These are phyloP conservation scores for Arthrobotrys sinensis DNA, from an alignment of 2,329 filamentous ascomycete species.

Conservation along the genomic window DNA sequence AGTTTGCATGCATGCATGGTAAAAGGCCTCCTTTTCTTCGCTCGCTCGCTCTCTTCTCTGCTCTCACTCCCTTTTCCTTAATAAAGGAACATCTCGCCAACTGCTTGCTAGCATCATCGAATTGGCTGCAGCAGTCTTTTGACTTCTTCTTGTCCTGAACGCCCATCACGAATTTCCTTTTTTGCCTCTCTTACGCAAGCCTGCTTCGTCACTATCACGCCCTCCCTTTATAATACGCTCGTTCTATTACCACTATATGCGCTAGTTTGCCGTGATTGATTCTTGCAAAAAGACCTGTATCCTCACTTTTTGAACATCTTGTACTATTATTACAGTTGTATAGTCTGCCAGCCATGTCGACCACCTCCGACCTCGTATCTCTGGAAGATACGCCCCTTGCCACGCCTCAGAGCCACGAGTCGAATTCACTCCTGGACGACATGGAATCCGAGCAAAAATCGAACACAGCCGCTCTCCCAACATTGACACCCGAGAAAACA, in stretches of 20 bases:
- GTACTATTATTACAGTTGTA: slow-evolving; percentile 10
- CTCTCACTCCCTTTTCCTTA: slow-evolving; percentile 31
- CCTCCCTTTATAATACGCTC: slow-evolving; percentile 41
- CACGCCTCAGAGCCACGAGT: slow-evolving; percentile 25
- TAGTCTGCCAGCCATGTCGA: slow-evolving; percentile 46
- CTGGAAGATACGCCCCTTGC: slow-evolving; percentile 58
- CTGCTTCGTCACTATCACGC: slow-evolving; percentile 27
- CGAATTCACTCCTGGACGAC: slow-evolving; percentile 45
- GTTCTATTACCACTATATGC: slow-evolving; percentile 30
- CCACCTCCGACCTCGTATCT: slow-evolving; percentile 52
- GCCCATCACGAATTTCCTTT: slow-evolving; percentile 61
- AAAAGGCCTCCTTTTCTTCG: slow-evolving; percentile 54
- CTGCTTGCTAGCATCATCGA: slow-evolving; percentile 35
- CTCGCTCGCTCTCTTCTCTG: slow-evolving; percentile 38
- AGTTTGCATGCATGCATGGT: slow-evolving; percentile 22
- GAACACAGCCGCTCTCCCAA: slow-evolving; percentile 42
- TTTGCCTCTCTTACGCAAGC: slow-evolving; percentile 40
- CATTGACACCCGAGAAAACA: slow-evolving; percentile 29
- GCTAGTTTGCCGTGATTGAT: slow-evolving; percentile 44
- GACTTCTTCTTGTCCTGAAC: slow-evolving; percentile 31
- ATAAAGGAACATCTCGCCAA: slow-evolving; percentile 36
- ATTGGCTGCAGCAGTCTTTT: slow-evolving; percentile 16
- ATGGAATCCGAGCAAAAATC: slow-evolving; percentile 44
- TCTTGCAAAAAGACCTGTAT: slow-evolving; percentile 17
- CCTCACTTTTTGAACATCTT: slow-evolving; percentile 23